These are phyloP conservation scores for Plantago ovata DNA, from an alignment of 257 asterid genomes.

Conservation along the genomic window DNA sequence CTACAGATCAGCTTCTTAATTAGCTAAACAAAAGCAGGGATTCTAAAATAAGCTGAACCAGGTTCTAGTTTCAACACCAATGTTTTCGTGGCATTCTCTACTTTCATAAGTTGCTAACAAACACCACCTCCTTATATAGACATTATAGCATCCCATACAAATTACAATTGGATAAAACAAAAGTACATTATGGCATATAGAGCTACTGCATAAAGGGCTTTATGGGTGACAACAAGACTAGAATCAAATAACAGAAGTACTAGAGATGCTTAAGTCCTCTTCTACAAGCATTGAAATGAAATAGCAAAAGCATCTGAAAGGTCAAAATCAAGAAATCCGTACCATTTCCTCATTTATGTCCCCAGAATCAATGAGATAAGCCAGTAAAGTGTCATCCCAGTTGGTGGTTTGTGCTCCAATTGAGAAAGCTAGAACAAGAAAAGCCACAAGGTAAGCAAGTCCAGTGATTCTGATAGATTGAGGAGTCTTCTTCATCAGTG, in stretches of 20 bases:
- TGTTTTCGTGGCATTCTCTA: no score
- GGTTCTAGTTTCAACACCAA: no score
- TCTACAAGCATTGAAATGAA: neutral
- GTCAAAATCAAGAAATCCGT: conserved; percentile 19
- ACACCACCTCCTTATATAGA: neutral
- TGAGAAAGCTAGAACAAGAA: conserved; percentile 37
- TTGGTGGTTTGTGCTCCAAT: conserved; percentile 40
- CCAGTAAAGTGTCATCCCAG: conserved; percentile 33
- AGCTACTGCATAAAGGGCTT: neutral
- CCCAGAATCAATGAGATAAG: conserved; percentile 36
- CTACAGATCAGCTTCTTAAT: no score
- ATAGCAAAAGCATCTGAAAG: conserved; percentile 9
- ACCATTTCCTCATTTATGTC: conserved; percentile 55
- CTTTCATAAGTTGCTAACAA: no score
- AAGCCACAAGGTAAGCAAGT: conserved; percentile 32
- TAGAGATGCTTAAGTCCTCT: no score
- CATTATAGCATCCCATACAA: neutral
- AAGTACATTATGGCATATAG: neutral
- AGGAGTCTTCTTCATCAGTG: conserved; percentile 36
- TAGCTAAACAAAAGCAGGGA: no score
- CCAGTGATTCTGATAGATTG: conserved; percentile 38
- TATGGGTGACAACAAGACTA: neutral
- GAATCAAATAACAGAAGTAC: neutral
- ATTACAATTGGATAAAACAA: neutral
- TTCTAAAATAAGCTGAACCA: no score